Percentiles rank a stretch among this genome's conserved stretches.
Conservation (phyloP, 192 early-diverging fungal genomes). For the Entomortierella parvispora region DNA sequence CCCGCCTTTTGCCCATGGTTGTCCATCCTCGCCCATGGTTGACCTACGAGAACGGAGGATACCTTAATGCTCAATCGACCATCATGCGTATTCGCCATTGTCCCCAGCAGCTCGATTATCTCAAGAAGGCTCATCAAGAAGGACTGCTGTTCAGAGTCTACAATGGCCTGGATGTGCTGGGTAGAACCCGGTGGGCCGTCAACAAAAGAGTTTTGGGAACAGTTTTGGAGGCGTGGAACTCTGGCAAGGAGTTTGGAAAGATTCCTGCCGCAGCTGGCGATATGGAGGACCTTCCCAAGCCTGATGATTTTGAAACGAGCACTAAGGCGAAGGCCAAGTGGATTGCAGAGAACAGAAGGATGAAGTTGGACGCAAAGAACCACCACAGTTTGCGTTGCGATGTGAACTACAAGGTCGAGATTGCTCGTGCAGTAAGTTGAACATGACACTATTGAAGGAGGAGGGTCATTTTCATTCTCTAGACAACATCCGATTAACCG, state of each 20-base stretch:
- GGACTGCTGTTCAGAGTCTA: constrained; percentile 74
- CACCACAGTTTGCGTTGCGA: constrained; percentile 89
- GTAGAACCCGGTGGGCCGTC: constrained; percentile 87
- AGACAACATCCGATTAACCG: background rate
- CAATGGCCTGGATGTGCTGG: constrained; percentile 87
- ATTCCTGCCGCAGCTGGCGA: constrained; percentile 69
- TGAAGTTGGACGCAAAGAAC: constrained; percentile 72
- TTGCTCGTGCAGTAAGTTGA: constrained; percentile 83
- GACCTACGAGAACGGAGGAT: constrained; percentile 85
- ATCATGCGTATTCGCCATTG: constrained; percentile 82
- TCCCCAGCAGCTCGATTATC: constrained; percentile 79
- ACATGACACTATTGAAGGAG: constrained; percentile 11
- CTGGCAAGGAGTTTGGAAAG: constrained; percentile 74
- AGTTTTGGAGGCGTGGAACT: constrained; percentile 90
- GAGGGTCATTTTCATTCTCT: no score
- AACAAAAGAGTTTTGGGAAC: constrained; percentile 86
- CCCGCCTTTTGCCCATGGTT: constrained; percentile 92
- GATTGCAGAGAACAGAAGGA: constrained; percentile 61
- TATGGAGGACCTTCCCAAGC: constrained; percentile 64
- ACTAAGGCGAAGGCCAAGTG: constrained; percentile 65
- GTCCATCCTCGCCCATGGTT: constrained; percentile 94
- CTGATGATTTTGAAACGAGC: constrained; percentile 71
- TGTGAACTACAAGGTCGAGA: constrained; percentile 96
- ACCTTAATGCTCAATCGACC: constrained; percentile 73
- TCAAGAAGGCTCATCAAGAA: constrained; percentile 81